Evolutionary conservation across 208 protist genomes (phyloP).

Genomic region (Porcisia hertigi): DNA sequence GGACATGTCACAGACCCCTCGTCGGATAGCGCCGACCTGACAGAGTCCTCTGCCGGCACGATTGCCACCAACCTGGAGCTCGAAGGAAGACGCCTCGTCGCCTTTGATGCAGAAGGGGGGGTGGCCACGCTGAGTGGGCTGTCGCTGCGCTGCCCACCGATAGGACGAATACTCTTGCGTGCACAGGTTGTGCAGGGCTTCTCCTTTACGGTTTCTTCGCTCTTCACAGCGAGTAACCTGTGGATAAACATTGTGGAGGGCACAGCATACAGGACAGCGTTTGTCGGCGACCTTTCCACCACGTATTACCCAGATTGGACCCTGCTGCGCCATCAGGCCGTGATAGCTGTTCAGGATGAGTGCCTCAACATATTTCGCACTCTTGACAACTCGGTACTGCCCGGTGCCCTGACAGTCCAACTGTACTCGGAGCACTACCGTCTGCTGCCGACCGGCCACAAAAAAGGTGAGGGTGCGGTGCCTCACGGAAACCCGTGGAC

Average conservation of each 20-base stretch:
- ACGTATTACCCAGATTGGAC: constrained; percentile 20
- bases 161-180: background rate
- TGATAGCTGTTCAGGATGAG: constrained; percentile 36
- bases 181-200: background rate
- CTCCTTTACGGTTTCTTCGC: background rate
- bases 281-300: constrained; percentile 28
- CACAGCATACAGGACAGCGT: constrained; percentile 10
- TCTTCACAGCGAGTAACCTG: background rate
- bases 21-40: background rate
- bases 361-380: constrained; percentile 32
- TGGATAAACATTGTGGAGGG: constrained; percentile 15
- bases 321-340: constrained; percentile 31
- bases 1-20: background rate
- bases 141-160: background rate
- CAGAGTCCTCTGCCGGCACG: background rate
- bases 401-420: constrained; percentile 15
- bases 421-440: constrained; percentile 11
- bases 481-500: constrained; percentile 18
- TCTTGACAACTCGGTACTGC: constrained; percentile 5
- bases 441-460: background rate
- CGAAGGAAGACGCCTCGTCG: background rate
- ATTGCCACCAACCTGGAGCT: background rate
- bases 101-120: background rate
- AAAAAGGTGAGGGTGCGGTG: no score
- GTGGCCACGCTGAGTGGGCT: background rate